phyloP scores from a whole-genome alignment of 306 rosid genomes.

The Cicer judaicum region DNA sequence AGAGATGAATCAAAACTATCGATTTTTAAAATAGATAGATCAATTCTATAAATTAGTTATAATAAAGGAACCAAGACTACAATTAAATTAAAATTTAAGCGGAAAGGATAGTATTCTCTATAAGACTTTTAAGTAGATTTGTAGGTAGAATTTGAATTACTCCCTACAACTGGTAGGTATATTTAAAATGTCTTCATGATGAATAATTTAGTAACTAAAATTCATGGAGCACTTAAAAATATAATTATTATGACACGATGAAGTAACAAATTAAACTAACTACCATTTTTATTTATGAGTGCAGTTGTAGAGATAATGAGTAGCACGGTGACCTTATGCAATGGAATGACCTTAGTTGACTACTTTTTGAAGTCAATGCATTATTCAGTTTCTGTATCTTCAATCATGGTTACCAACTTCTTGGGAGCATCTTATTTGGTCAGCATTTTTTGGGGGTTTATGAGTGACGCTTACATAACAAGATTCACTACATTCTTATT shows the following conservation, averaged over 20 bases:
- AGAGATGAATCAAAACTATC: too few species aligned
- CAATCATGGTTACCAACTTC: constrained; percentile 57
- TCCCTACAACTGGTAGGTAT: too few species aligned
- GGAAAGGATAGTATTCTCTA: fast-evolving
- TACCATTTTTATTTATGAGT: background rate
- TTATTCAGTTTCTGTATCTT: constrained; percentile 46
- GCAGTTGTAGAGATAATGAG: constrained; percentile 48
- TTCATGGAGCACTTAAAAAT: background rate
- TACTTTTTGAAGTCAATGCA: constrained; percentile 50
- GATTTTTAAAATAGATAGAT: too few species aligned
- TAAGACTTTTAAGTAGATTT: too few species aligned
- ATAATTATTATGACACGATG: background rate
- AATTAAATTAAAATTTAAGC: too few species aligned
- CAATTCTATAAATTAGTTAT: too few species aligned
- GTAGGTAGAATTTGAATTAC: too few species aligned
- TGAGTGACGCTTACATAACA: constrained; percentile 52
- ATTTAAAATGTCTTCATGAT: too few species aligned
- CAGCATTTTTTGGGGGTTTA: constrained; percentile 50
- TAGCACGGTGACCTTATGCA: constrained; percentile 43
- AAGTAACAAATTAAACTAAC: background rate
- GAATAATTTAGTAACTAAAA: too few species aligned
- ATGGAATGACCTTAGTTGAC: constrained; percentile 42
- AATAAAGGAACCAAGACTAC: too few species aligned
- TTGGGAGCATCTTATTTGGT: constrained; percentile 49
- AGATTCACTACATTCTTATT: constrained; percentile 47